phyloP scores from a whole-genome alignment of 1,284 basidiomycete species.

The Sparassis latifolia region DNA sequence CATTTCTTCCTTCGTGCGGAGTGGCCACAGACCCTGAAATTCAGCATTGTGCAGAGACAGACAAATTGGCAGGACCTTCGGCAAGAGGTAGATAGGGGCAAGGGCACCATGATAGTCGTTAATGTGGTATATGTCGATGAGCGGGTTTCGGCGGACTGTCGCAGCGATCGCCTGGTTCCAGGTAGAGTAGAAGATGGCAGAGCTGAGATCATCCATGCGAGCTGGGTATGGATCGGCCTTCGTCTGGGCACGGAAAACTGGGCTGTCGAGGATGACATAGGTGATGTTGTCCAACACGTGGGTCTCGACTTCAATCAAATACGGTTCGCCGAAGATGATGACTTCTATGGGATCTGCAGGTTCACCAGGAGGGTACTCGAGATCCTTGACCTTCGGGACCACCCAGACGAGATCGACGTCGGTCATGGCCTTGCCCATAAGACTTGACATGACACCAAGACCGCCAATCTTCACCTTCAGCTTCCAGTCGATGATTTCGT shows the following conservation, averaged over 20 bases:
- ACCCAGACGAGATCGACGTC: conserved; percentile 93
- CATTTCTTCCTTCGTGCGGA: conserved; percentile 94
- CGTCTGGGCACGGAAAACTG: conserved; percentile 92
- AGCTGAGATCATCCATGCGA: conserved; percentile 92
- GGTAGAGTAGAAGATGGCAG: conserved; percentile 93
- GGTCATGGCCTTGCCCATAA: conserved; percentile 96
- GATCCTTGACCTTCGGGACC: conserved; percentile 86
- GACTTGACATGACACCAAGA: conserved; percentile 91
- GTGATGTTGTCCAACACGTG: conserved; percentile 91
- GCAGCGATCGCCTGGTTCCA: conserved; percentile 96
- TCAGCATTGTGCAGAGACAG: conserved; percentile 94
- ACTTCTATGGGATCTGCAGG: conserved; percentile 90
- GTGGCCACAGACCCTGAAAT: conserved; percentile 93
- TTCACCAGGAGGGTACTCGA: conserved; percentile 88
- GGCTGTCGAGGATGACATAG: conserved; percentile 86
- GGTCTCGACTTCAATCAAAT: conserved; percentile 90
- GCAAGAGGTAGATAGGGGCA: conserved; percentile 83
- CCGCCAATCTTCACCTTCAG: conserved; percentile 95
- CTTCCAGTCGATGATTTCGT: conserved; percentile 95
- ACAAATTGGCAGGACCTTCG: conserved; percentile 84
- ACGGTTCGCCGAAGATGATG: conserved; percentile 91
- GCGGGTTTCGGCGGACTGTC: conserved; percentile 76
- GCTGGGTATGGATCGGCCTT: conserved; percentile 92
- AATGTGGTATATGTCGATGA: conserved; percentile 85
- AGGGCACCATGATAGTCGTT: conserved; percentile 92